Conservation (phyloP, 129 eudicot genomes). For the Mikania micrantha region DNA sequence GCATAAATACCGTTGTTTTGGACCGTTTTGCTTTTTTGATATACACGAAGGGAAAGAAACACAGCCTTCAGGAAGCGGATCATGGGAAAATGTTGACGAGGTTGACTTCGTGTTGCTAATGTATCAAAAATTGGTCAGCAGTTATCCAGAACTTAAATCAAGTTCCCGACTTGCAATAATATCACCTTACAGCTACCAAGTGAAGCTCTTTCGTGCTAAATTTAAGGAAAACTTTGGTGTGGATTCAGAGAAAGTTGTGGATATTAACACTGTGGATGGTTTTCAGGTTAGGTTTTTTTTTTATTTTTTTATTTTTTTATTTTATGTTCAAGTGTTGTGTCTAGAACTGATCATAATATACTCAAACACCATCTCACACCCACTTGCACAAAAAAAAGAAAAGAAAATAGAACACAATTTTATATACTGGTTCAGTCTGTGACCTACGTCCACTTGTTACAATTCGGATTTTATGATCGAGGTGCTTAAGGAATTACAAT, state of each 20-base stretch:
- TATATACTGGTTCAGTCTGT: too few species aligned
- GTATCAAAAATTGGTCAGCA: constrained; percentile 58
- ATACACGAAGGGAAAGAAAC: constrained; percentile 80
- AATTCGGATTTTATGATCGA: too few species aligned
- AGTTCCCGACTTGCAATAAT: constrained; percentile 81
- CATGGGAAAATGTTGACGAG: constrained; percentile 76
- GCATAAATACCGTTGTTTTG: constrained; percentile 84
- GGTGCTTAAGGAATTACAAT: too few species aligned
- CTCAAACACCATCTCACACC: too few species aligned
- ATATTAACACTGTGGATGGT: constrained; percentile 94
- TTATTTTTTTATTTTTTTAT: too few species aligned
- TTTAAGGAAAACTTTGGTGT: constrained; percentile 65
- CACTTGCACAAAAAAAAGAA: too few species aligned
- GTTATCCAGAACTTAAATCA: constrained; percentile 79
- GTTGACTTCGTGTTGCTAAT: constrained; percentile 77
- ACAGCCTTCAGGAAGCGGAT: constrained; percentile 61
- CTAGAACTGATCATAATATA: too few species aligned
- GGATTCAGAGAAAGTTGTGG: constrained; percentile 75
- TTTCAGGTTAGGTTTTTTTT: constrained; percentile 56
- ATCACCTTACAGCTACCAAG: constrained; percentile 81
- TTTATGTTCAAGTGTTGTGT: too few species aligned
- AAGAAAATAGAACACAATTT: too few species aligned
- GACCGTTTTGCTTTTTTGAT: constrained; percentile 91
- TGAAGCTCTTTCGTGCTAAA: constrained; percentile 54
- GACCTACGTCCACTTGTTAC: too few species aligned